Conservation (phyloP, 495 filamentous ascomycete genomes). For the Penicillium bialowiezense region DNA sequence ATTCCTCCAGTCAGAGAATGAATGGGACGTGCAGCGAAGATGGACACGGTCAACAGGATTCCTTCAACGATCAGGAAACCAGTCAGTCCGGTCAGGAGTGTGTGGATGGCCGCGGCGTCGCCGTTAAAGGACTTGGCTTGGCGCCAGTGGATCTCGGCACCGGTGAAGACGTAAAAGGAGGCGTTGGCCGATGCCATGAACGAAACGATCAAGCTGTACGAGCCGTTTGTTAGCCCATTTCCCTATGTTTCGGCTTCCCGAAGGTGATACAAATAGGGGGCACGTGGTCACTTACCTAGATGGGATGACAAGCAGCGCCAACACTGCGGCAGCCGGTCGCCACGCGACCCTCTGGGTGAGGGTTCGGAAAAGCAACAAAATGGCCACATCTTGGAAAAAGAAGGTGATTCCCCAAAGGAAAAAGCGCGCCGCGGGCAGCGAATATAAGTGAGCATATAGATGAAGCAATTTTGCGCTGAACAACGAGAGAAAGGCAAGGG, state of each 20-base stretch:
- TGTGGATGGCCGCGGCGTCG: conserved; percentile 36
- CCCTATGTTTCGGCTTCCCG: neutral
- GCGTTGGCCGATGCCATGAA: conserved; percentile 36
- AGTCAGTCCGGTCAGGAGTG: conserved; percentile 36
- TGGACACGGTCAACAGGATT: conserved; percentile 23
- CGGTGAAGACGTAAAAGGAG: conserved; percentile 38
- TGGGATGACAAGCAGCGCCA: conserved; percentile 26
- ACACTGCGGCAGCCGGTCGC: conserved; percentile 19
- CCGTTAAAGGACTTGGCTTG: conserved; percentile 35
- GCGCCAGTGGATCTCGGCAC: conserved; percentile 43
- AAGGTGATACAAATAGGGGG: neutral
- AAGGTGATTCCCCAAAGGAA: conserved; percentile 37
- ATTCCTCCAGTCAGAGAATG: conserved; percentile 28
- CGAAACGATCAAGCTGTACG: conserved; percentile 30
- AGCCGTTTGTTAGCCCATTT: neutral
- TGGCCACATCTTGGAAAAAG: conserved; percentile 37
- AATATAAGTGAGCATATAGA: conserved; percentile 37
- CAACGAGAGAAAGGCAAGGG: conserved; percentile 31
- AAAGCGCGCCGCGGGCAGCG: conserved; percentile 29
- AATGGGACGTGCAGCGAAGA: conserved; percentile 24
- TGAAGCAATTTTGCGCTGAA: conserved; percentile 35
- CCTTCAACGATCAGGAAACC: conserved; percentile 35
- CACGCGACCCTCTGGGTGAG: conserved; percentile 24
- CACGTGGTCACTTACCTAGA: conserved; percentile 30
- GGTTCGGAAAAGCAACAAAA: conserved; percentile 31